Evolutionary conservation across 169 alveolate species (phyloP).

Genomic region (Plasmodium gonderi): DNA sequence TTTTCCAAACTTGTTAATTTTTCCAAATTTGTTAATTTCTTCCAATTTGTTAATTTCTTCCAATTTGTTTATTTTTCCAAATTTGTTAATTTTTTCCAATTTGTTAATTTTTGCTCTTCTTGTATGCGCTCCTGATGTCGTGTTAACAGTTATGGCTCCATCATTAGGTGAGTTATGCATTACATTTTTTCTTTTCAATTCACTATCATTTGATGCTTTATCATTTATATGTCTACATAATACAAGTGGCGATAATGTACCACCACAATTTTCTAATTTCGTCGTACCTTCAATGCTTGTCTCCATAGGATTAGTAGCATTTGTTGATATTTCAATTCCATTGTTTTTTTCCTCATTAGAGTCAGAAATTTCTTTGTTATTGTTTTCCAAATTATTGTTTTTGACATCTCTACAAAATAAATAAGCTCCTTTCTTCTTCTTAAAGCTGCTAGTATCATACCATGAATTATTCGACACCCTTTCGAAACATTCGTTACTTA

Average conservation of each 20-base stretch:
- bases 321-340: background rate
- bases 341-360: background rate
- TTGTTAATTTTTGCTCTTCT: background rate
- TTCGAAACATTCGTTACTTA: slow-evolving; percentile 20
- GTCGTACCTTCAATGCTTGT: background rate
- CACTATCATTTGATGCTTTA: background rate
- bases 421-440: slow-evolving; percentile 43
- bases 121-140: background rate
- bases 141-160: background rate
- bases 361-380: background rate
- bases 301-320: background rate
- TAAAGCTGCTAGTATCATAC: slow-evolving; percentile 58
- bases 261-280: background rate
- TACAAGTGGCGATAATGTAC: background rate
- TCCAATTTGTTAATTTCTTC: background rate
- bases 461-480: slow-evolving; percentile 64
- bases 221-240: background rate
- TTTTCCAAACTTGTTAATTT: no score
- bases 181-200: slow-evolving; percentile 3
- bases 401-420: slow-evolving; percentile 40
- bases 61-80: background rate
- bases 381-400: slow-evolving; percentile 2
- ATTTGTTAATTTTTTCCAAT: background rate
- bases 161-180: background rate
- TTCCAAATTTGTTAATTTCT: background rate